Base-by-base conservation (phyloP, 305 asterid genomes). In the Euphrasia arctica region DNA sequence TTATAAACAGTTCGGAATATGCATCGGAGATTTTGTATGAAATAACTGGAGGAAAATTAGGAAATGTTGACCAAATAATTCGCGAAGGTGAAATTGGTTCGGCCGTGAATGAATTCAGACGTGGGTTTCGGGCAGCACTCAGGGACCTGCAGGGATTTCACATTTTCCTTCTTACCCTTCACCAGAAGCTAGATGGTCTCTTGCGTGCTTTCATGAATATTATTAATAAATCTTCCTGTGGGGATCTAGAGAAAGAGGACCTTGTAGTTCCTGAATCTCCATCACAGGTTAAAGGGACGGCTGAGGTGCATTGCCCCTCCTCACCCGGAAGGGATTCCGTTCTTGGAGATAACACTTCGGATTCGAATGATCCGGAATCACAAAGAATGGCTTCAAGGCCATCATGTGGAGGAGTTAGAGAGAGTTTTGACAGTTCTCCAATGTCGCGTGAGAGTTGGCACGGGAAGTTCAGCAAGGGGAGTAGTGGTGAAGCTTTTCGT, bases 61-160 rank as follows among this genome's bases (percentile, higher is more conserved):
- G 79, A 66, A 78, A 72, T 69, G 62, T 73, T 51, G 84, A 76
- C 60, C 69, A 62, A 42, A 72, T 58, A 49, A 65, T 65, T 18
- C 69, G 63, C 47, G 76, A 72, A 66, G 65, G 71, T 72, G 91
- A 88, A 58, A 77, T 79, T 87, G 48, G 65, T 69, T 75, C 86
- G n/a, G 77, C 79, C 61, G 91, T 85, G 66, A 86, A 83, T 62
- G 82, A 76, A 71, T 90, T 93, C 68, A 83, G 95, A 62, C 80
- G 85, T 54, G 97, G 99, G 28, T 93, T 93, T 67, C 91, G 96
- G 65, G 89, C 99, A 65, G 95, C 96, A 39, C 76, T 90, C 12
- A 79, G 92, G 41, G 99, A 93, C 69, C 72, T 93, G 82, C 92
- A 93, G 80, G 97, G 97, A 61, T 93, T 88, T 84, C 99, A 93